Percentiles rank a stretch among this genome's conserved stretches.
phyloP scores from a whole-genome alignment of 345 rosid genomes.

The Gossypium australe region DNA sequence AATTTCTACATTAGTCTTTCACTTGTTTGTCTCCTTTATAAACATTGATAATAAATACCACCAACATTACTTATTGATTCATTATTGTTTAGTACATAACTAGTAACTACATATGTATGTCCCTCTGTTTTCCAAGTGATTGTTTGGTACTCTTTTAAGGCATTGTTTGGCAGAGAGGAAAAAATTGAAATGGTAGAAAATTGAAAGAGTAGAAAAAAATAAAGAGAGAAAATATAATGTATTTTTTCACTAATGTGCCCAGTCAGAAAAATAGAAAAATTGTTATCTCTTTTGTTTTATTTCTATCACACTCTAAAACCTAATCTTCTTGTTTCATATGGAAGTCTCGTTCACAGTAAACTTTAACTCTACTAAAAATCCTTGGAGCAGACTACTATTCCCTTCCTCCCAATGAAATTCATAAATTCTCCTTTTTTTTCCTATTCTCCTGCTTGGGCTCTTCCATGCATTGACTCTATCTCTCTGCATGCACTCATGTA shows the following conservation, averaged over 20 bases:
- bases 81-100: neutral
- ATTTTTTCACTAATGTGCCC: too few relatives aligned
- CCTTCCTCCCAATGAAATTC: conserved; percentile 7
- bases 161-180: too few relatives aligned
- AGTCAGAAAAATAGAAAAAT: too few relatives aligned
- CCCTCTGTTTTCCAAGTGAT: neutral
- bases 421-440: neutral
- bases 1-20: neutral
- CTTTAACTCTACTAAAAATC: conserved; percentile 27
- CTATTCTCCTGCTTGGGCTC: neutral
- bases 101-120: neutral
- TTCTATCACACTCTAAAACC: too few relatives aligned
- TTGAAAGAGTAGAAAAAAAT: too few relatives aligned
- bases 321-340: conserved; percentile 37
- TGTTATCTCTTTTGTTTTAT: too few relatives aligned
- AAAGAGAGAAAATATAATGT: too few relatives aligned
- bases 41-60: too few relatives aligned
- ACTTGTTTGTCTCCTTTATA: too few relatives aligned
- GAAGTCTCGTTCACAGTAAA: conserved; percentile 65
- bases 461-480: neutral
- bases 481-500: too few relatives aligned
- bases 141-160: too few relatives aligned
- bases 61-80: neutral
- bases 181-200: too few relatives aligned
- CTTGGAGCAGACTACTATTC: conserved; percentile 70